Percentiles rank a stretch among this genome's conserved stretches.
Evolutionary conservation across 2,329 filamentous ascomycete species (phyloP).

Genomic region (Zasmidium citrigriseum): DNA sequence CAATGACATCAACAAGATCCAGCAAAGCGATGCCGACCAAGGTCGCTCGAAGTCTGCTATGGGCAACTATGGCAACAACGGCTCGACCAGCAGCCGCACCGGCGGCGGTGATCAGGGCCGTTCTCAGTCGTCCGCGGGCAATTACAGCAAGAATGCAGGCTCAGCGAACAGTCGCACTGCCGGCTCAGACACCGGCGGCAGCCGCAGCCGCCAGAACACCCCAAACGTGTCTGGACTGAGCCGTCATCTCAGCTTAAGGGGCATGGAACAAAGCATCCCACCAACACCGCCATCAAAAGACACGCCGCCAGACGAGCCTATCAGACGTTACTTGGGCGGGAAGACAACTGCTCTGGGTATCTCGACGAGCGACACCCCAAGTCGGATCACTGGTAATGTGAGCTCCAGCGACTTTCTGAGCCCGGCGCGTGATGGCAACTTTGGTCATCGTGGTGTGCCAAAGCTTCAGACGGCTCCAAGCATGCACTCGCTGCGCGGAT

Average conservation of each 20-base stretch:
- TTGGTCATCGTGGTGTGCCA: constrained; percentile 22
- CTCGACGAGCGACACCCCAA: constrained; percentile 18
- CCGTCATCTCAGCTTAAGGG: constrained; percentile 27
- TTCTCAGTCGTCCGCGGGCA: not conserved
- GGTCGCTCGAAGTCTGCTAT: no score
- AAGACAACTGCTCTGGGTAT: constrained; percentile 5
- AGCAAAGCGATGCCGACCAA: no score
- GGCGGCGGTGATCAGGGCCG: no score
- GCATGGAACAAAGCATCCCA: constrained; percentile 31
- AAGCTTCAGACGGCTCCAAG: constrained; percentile 32
- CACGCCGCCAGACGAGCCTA: constrained; percentile 39
- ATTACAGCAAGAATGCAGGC: not conserved
- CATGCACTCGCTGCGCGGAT: constrained; percentile 32
- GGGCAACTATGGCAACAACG: no score
- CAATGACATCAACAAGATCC: not conserved
- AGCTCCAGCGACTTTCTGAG: constrained; percentile 24
- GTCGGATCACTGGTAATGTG: constrained; percentile 12
- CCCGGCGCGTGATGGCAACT: constrained; percentile 29
- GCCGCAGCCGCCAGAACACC: constrained; percentile 1
- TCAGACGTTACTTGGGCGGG: constrained; percentile 7
- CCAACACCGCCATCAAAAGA: constrained; percentile 48
- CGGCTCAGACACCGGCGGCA: not conserved
- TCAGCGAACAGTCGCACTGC: not conserved
- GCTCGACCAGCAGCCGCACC: no score
- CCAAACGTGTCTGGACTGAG: constrained; percentile 2